These are phyloP conservation scores for Zygosaccharomyces gambellarensis DNA, from an alignment of 805 yeast genomes.

Conservation along the genomic window DNA sequence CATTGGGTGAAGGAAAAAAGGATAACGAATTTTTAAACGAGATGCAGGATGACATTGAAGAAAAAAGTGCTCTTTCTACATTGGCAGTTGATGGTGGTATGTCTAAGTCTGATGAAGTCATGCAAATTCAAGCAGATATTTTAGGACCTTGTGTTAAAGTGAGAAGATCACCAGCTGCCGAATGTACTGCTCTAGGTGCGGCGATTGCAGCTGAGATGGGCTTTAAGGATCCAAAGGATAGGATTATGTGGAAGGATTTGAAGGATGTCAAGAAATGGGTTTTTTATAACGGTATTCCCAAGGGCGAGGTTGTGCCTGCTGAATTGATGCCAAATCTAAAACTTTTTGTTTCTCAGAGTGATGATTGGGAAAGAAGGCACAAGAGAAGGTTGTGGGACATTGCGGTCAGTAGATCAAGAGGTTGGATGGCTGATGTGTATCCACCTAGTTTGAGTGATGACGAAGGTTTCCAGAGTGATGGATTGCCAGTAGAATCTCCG, in stretches of 20 bases:
- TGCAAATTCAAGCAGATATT: constrained; percentile 91
- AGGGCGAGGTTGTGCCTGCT: constrained; percentile 17
- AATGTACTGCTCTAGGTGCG: constrained; percentile 93
- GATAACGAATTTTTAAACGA: constrained; percentile 51
- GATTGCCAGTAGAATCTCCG: constrained; percentile 1
- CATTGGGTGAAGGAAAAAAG: constrained; percentile 49
- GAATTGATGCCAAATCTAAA: constrained; percentile 29
- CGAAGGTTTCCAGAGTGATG: not conserved
- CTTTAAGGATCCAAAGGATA: constrained; percentile 43
- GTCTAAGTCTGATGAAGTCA: constrained; percentile 84
- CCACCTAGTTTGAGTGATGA: not conserved
- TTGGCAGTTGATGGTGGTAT: constrained; percentile 92
- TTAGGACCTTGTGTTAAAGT: constrained; percentile 83
- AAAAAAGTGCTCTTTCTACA: constrained; percentile 47
- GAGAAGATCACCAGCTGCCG: constrained; percentile 73
- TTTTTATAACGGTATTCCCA: constrained; percentile 84
- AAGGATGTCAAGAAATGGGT: constrained; percentile 84
- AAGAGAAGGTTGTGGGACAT: constrained; percentile 77
- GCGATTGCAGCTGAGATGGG: constrained; percentile 91
- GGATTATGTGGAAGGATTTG: constrained; percentile 67
- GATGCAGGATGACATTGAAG: constrained; percentile 35
- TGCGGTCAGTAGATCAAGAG: constrained; percentile 74
- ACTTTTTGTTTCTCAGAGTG: constrained; percentile 40
- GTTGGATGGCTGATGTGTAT: constrained; percentile 53
- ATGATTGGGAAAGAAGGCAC: constrained; percentile 54